Evolutionary conservation across 139 green algal genomes (phyloP).

Genomic region (Yamagishiella unicocca): DNA sequence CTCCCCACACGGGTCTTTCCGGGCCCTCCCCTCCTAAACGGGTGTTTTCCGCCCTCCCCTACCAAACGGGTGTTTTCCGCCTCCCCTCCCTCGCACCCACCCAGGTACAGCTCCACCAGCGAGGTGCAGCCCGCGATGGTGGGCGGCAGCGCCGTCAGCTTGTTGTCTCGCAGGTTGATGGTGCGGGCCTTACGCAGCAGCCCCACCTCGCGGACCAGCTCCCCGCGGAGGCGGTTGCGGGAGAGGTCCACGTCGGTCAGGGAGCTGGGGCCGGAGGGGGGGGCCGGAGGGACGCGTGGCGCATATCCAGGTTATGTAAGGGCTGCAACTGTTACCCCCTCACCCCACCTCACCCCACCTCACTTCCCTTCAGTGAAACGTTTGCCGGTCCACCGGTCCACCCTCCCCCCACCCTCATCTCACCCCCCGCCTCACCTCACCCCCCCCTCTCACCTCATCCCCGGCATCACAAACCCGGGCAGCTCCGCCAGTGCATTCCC

Average conservation of each 20-base stretch:
- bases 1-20: too few species aligned
- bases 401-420: background rate
- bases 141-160: slow-evolving; percentile 57
- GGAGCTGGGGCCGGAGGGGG: background rate
- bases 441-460: slow-evolving; percentile 2
- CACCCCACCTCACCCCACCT: too few species aligned
- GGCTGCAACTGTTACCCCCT: too few species aligned
- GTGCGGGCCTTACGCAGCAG: slow-evolving; percentile 42
- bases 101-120: slow-evolving; percentile 67
- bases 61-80: background rate
- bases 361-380: too few species aligned
- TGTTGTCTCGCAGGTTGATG: slow-evolving; percentile 61
- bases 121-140: slow-evolving; percentile 51
- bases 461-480: slow-evolving; percentile 16
- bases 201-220: slow-evolving; percentile 47
- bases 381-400: too few species aligned
- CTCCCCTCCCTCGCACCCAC: slow-evolving; percentile 7
- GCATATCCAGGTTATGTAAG: too few species aligned
- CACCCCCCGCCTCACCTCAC: background rate
- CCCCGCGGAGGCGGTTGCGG: slow-evolving; percentile 56
- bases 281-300: too few species aligned
- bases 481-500: slow-evolving; percentile 63
- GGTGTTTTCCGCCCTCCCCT: too few species aligned
- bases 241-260: slow-evolving; percentile 62
- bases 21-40: too few species aligned